Evolutionary conservation across 768 basidiomycete genomes (phyloP).

Genomic region (Cytidiella melzeri): DNA sequence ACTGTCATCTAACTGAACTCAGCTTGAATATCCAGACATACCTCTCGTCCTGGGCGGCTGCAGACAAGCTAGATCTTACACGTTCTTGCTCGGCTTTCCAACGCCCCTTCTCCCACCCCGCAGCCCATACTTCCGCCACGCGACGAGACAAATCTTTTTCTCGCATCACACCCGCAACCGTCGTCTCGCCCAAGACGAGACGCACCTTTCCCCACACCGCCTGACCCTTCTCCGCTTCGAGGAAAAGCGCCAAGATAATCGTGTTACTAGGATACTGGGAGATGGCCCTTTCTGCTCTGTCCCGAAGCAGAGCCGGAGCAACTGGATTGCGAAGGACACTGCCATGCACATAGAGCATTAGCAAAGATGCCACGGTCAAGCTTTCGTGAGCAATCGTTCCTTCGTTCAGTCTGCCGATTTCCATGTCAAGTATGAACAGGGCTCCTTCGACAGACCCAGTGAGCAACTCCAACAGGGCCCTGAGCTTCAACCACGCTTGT

Average conservation of each 20-base stretch:
- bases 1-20: conserved; percentile 8
- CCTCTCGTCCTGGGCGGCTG: conserved; percentile 65
- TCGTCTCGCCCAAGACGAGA: conserved; percentile 42
- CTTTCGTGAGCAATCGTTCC: conserved; percentile 41
- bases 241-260: conserved; percentile 62
- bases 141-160: conserved; percentile 55
- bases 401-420: conserved; percentile 19
- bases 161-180: conserved; percentile 27
- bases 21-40: conserved; percentile 26
- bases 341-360: conserved; percentile 58
- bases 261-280: conserved; percentile 64
- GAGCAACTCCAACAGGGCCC: conserved; percentile 60
- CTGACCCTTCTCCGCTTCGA: conserved; percentile 73
- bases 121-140: conserved; percentile 69
- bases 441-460: conserved; percentile 37
- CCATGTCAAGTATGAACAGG: conserved; percentile 32
- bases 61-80: conserved; percentile 53
- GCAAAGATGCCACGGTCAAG: conserved; percentile 46
- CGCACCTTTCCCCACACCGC: conserved; percentile 74
- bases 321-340: conserved; percentile 48
- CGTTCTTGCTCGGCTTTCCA: conserved; percentile 71
- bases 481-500: conserved; percentile 61
- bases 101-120: conserved; percentile 69
- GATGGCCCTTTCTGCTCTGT: conserved; percentile 49
- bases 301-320: conserved; percentile 52